Conservation (phyloP, 2,329 filamentous ascomycete species). For the Beauveria rudraprayagi region DNA sequence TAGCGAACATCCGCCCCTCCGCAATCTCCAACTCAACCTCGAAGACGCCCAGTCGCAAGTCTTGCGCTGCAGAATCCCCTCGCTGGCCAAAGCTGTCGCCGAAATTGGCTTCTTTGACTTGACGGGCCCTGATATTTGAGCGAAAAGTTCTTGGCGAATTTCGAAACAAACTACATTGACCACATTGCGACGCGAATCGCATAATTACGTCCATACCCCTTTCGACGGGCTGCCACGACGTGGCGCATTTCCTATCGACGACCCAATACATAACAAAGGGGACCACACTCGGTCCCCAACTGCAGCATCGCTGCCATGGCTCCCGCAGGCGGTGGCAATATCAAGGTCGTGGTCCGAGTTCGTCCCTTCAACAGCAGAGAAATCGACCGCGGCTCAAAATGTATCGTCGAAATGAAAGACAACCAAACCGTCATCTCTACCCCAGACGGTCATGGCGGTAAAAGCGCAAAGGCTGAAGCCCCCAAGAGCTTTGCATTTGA, state of each 20-base stretch:
- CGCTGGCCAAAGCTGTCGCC: not conserved
- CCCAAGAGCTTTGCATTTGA: conserved; percentile 92
- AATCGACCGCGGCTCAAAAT: conserved; percentile 85
- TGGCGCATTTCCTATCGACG: not conserved
- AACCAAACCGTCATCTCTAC: conserved; percentile 80
- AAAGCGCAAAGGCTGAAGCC: conserved; percentile 61
- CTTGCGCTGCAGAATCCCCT: not conserved
- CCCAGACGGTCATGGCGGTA: conserved; percentile 55
- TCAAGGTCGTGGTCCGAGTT: conserved; percentile 97
- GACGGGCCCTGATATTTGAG: not conserved
- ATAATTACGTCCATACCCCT: not conserved
- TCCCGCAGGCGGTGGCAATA: conserved; percentile 77
- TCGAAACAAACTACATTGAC: not conserved
- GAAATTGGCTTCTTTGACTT: not conserved
- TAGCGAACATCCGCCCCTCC: conserved; percentile 5
- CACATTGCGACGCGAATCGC: not conserved
- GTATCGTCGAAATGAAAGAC: conserved; percentile 94
- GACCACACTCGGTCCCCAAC: conserved; percentile 29
- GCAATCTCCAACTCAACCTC: conserved; percentile 1
- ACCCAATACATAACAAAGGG: conserved; percentile 17
- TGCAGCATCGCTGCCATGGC: conserved; percentile 25
- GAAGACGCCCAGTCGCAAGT: not conserved
- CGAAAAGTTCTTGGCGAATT: too few species aligned
- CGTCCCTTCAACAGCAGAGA: conserved; percentile 96
- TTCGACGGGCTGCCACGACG: not conserved